Conservation (phyloP, 129 eudicot species). For the Chrysanthemum seticuspe region DNA sequence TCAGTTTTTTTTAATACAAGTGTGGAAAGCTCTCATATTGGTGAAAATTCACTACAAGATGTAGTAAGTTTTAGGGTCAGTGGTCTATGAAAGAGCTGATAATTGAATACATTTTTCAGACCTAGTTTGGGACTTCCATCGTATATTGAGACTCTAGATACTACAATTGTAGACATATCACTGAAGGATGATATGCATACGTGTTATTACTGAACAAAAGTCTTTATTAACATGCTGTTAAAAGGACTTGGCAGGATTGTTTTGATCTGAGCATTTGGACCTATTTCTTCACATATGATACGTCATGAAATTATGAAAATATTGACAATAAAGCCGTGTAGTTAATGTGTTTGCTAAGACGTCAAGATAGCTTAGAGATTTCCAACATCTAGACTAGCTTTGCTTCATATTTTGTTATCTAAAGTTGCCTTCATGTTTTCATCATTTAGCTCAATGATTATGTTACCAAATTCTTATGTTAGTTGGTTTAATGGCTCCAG, state of each 20-base stretch:
- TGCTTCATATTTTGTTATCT: background rate
- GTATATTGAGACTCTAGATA: background rate
- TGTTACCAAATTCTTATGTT: background rate
- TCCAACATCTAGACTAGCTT: background rate
- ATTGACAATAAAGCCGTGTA: background rate
- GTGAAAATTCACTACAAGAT: background rate
- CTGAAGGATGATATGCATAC: background rate
- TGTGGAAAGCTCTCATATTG: constrained; percentile 5
- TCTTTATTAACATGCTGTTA: constrained; percentile 18
- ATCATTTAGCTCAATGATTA: background rate
- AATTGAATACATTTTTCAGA: constrained; percentile 10
- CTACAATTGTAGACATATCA: background rate
- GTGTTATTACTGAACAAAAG: background rate
- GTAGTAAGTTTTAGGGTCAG: background rate
- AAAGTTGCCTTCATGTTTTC: background rate
- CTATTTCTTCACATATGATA: background rate
- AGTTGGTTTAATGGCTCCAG: background rate
- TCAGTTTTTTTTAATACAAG: background rate
- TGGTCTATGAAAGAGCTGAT: background rate
- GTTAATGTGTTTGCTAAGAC: background rate
- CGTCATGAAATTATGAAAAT: background rate
- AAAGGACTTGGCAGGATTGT: constrained; percentile 3
- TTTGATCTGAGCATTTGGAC: constrained; percentile 8
- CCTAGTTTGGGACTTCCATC: background rate
- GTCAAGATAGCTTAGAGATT: constrained; percentile 1